Evolutionary conservation across 208 protist species (phyloP).

Genomic region (Leishmania braziliensis): DNA sequence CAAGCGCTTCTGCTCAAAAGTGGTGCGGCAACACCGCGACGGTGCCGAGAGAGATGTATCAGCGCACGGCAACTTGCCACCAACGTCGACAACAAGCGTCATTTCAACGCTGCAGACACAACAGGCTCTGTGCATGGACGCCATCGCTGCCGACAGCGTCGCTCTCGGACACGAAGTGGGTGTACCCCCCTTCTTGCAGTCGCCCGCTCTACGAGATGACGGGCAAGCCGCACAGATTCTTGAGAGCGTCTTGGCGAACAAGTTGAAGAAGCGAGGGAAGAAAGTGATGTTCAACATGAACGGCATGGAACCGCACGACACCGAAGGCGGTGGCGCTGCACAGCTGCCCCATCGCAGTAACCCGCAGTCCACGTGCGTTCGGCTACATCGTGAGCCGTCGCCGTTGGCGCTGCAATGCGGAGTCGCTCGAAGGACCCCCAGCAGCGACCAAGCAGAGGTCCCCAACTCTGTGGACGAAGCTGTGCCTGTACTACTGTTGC

Average conservation of each 20-base stretch:
- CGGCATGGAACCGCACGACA: background rate
- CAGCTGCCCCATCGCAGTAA: background rate
- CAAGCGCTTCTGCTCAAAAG: constrained; percentile 23
- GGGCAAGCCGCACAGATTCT: background rate
- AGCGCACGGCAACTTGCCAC: background rate
- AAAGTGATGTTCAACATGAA: constrained; percentile 14
- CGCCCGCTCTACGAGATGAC: background rate
- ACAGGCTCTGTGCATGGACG: background rate
- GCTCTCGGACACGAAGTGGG: background rate
- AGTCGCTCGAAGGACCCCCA: background rate
- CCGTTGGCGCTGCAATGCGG: background rate
- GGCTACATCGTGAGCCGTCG: background rate
- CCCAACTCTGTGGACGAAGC: background rate
- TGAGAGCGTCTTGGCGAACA: background rate
- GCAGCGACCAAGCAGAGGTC: background rate
- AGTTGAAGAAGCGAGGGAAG: background rate
- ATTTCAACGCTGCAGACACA: background rate
- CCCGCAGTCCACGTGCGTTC: background rate
- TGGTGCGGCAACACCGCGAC: constrained; percentile 20
- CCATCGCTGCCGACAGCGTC: background rate
- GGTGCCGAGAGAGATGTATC: background rate
- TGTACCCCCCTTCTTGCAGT: background rate
- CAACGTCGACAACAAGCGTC: background rate
- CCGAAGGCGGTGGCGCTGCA: background rate
- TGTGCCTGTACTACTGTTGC: background rate